Evolutionary conservation across 345 rosid species (phyloP), one percentile per base, ranked within the genome.

Genomic region (Adansonia digitata): DNA sequence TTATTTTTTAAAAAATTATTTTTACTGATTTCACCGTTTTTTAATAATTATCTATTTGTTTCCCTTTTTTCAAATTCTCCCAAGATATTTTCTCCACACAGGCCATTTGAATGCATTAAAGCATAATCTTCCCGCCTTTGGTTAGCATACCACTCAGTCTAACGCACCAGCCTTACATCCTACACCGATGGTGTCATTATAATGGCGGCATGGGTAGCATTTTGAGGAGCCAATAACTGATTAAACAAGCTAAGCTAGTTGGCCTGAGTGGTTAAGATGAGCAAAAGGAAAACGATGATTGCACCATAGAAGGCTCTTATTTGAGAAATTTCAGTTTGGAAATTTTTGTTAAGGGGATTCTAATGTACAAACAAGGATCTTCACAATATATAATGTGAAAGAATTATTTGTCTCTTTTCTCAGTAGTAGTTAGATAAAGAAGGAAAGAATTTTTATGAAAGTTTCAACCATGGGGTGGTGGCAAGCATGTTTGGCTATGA

Each of bases 81-180:
- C n/a, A 94, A 94, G 27, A 94, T 84, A 77, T 94, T 94, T 88
- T 94, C 98, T 7, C 98, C 98, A 27, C 82, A 92, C 2, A 91
- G 88, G 1, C 98, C 97, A 1, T 91, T 87, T 0, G 98, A 94
- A 71, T 94, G 98, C 76, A 45, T 77, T 72, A 94, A 35, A 0
- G 81, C 84, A 43, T 97, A 94, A 77, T 94, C 98, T 7, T 12
- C 56, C 34, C 86, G 81, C 78, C 98, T 84, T 62, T 82, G 88
- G 77, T 80, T 79, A 0, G 96, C 92, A 74, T 91, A 94, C 90
- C 87, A 60, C 5, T 66, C 70, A 0, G 98, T 97, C 17, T 90
- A 94, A 2, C 12, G 74, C 0, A 83, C 90, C 61, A 94, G 55
- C 49, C 63, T 82, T 0, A 55, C 8, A 66, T 92, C 92, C 98